Base-by-base conservation (phyloP, 768 basidiomycete species). In the Panaeolus cyanescens region DNA sequence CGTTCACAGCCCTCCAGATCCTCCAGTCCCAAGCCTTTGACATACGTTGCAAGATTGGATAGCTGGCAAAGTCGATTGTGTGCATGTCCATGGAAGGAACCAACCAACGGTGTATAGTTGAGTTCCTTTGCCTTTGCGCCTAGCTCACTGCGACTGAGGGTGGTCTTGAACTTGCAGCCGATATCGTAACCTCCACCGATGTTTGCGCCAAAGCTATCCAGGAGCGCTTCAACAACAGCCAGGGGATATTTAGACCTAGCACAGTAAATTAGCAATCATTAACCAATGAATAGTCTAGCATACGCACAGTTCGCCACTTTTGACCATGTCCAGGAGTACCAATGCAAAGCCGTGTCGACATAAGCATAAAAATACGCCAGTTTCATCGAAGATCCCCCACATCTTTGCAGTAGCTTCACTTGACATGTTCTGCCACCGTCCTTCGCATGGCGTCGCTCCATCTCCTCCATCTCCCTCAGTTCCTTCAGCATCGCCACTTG, bases 61-160 rank as follows among this genome's bases (percentile, higher is more conserved):
- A 70, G 61, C 59, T 75, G 73, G 57, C 74, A 75, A 7, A 62
- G 32, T 19, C 63, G 62, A 40, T 72, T 74, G 63, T 75, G 74
- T 1, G 75, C 68, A 56, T 75, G 68, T 1, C 72, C 68, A 55
- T 75, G 74, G 60, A 74, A 72, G 28, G 62, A 34, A 17, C 67
- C 66, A 17, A 73, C 67, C 5, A 70, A 50, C 7, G 58, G 60
- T 4, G 2, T 31, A 39, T 31, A 60, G 63, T 13, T 53, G 2
- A 8, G 60, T 30, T 5, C 54, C 34, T 31, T 36, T n/a, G 17
- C 64, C 64, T 9, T 56, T 20, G 1, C 28, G 22, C 42, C 58
- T 25, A 59, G 58, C 3, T 36, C 20, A 20, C 69, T 73, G 6
- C 55, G 17, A 9, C 25, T 42, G 9, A 75, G 57, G 2, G 70